Evolutionary conservation across 1,139 yeast species (phyloP).

Genomic region (Arxiozyma heterogenica): DNA sequence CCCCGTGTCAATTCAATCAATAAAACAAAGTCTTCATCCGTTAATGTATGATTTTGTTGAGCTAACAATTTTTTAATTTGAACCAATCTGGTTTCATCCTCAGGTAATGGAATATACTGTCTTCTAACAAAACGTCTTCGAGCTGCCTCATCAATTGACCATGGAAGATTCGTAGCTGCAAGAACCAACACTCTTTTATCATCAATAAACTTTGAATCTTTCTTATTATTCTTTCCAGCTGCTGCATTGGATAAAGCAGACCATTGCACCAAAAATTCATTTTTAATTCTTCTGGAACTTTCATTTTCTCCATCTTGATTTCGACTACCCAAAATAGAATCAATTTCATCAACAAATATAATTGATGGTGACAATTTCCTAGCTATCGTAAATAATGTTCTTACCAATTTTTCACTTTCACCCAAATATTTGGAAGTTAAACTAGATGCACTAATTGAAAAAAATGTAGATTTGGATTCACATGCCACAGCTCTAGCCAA

Average conservation of each 20-base stretch:
- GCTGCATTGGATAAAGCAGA: constrained; percentile 89
- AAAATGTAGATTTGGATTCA: constrained; percentile 88
- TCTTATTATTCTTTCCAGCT: constrained; percentile 44
- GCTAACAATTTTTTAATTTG: constrained; percentile 64
- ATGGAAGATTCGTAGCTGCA: constrained; percentile 94
- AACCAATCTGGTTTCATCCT: constrained; percentile 64
- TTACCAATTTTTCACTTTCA: constrained; percentile 86
- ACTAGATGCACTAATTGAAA: constrained; percentile 85
- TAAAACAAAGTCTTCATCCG: constrained; percentile 51
- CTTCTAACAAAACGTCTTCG: constrained; percentile 87
- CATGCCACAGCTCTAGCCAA: constrained; percentile 96
- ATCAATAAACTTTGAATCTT: constrained; percentile 33
- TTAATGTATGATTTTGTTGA: constrained; percentile 66
- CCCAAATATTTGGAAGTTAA: constrained; percentile 88
- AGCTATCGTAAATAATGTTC: constrained; percentile 81
- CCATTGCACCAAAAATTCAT: constrained; percentile 95
- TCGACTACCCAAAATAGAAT: constrained; percentile 76
- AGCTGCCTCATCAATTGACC: constrained; percentile 99
- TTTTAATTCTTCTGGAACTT: constrained; percentile 82
- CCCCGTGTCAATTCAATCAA: constrained; percentile 64
- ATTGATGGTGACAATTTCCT: constrained; percentile 84
- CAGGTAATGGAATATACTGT: constrained; percentile 93
- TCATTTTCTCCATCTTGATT: constrained; percentile 74
- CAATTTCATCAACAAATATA: constrained; percentile 94
- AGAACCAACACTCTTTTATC: constrained; percentile 70